Conservation (phyloP, 2,329 filamentous ascomycete species). For the Colletotrichum cereale region DNA sequence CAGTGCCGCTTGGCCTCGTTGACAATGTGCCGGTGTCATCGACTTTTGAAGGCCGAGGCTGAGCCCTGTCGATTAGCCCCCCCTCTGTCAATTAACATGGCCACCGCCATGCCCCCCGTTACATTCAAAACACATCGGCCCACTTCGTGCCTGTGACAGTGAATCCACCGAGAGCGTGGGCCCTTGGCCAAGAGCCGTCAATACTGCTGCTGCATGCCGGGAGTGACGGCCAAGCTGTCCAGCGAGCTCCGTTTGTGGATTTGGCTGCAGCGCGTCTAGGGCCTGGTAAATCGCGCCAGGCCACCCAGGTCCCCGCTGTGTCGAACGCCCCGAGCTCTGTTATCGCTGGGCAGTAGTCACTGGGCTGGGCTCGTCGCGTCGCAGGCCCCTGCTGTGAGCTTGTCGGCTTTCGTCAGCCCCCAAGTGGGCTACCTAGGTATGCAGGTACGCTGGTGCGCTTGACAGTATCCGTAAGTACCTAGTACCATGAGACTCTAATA, state of each 20-base stretch:
- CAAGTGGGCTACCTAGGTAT: neutral
- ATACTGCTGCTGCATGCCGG: constrained; percentile 19
- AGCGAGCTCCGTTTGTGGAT: neutral
- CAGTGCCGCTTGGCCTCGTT: constrained; percentile 4
- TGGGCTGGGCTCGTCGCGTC: neutral
- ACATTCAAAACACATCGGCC: constrained; percentile 22
- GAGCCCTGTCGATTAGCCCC: constrained; percentile 1
- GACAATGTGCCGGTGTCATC: constrained; percentile 15
- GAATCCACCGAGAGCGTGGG: constrained; percentile 10
- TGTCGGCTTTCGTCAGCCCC: constrained; percentile 8
- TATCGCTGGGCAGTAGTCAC: neutral
- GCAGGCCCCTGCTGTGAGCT: constrained; percentile 22
- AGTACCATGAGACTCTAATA: no score
- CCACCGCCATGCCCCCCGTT: constrained; percentile 18
- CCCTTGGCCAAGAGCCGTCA: constrained; percentile 14
- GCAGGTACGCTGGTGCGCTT: neutral
- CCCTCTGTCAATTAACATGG: constrained; percentile 1
- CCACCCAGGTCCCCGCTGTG: constrained; percentile 4
- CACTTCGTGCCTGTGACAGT: neutral
- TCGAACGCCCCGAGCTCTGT: constrained; percentile 2
- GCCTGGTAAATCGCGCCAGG: neutral
- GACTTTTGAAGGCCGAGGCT: constrained; percentile 18
- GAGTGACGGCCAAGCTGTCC: constrained; percentile 19
- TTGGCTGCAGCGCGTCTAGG: neutral
- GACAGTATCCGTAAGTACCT: neutral